Base-by-base conservation (phyloP, 257 asterid genomes). In the Forsythia suspensa region DNA sequence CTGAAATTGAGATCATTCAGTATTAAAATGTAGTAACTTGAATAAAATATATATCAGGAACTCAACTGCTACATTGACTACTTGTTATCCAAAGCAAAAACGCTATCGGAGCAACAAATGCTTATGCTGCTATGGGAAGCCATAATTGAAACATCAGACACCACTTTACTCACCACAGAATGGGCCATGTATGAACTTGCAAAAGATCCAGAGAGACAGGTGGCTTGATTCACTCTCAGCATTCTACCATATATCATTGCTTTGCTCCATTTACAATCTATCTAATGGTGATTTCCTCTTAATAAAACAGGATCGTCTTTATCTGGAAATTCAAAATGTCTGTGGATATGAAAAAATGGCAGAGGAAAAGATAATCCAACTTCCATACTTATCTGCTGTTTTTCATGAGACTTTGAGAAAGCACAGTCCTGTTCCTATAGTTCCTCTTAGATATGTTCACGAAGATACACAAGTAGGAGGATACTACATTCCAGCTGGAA, bases 121-220 rank as follows among this genome's bases (percentile, higher is more conserved):
- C 69, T 83, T 42, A 89, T 87, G 92, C 82, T 90, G 55, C 41
- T 83, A 42, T 91, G 97, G 94, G 94, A 91, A 87, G 82, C 86
- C 81, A 87, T 91, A 51, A 91, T 91, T 70, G 97, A 91, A 85
- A 40, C 96, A 74, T 88, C 96, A 24, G 96, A 91, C 78, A 91
- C 96, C 37, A 87, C 91, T 41, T 48, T 86, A 78, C 90, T 89
- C 70, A 65, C 88, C 24, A 85, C 92, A 24, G 96, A 91, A 86
- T 91, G 96, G 96, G 94, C 94, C 8, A 83, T 91, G 90, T 91
- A 88, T 80, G 92, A 91, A 82, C 90, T 91, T 59, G 88, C 96
- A 44, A 91, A 90, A 85, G 86, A 89, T 82, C 91, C 78, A 3
- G 76, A 79, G 5, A 85, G 77, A 72, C 96, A 91, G 96, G 96